phyloP scores from a whole-genome alignment of 495 filamentous ascomycete species.

The Tuber microsphaerosporum region DNA sequence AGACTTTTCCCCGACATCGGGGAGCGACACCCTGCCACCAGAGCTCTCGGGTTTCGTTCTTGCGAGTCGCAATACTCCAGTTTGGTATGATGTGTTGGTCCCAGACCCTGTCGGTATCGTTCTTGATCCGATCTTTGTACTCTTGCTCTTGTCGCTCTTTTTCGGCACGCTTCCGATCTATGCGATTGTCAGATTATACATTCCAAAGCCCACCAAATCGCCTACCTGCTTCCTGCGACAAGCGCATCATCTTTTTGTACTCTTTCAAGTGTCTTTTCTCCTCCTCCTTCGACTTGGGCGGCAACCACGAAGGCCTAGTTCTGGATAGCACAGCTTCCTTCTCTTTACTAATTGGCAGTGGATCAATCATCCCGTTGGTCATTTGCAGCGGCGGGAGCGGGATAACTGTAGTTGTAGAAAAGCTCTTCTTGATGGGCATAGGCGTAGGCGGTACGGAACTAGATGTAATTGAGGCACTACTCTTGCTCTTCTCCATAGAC shows the following conservation, averaged over 20 bases:
- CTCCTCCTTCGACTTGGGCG: slow-evolving; percentile 86
- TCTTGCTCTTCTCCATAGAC: slow-evolving; percentile 50
- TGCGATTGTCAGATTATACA: slow-evolving; percentile 16
- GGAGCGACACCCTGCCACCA: slow-evolving; percentile 92
- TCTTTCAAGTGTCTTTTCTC: slow-evolving; percentile 85
- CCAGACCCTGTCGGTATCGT: slow-evolving; percentile 72
- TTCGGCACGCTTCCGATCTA: slow-evolving; percentile 50
- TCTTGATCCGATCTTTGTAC: slow-evolving; percentile 54
- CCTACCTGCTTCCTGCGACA: slow-evolving; percentile 62
- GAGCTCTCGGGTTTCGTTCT: slow-evolving; percentile 71
- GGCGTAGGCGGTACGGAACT: slow-evolving; percentile 43
- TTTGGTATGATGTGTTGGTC: slow-evolving; percentile 78
- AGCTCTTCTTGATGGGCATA: slow-evolving; percentile 38
- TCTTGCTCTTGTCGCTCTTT: slow-evolving; percentile 48
- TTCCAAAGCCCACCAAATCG: neutral
- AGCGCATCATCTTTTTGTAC: slow-evolving; percentile 88
- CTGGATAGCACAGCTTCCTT: slow-evolving; percentile 87
- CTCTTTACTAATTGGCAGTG: slow-evolving; percentile 88
- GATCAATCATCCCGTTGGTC: slow-evolving; percentile 92
- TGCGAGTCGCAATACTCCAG: slow-evolving; percentile 68
- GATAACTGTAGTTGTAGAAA: slow-evolving; percentile 49
- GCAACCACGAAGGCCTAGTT: slow-evolving; percentile 89
- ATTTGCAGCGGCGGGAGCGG: slow-evolving; percentile 77
- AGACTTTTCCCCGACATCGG: slow-evolving; percentile 71
- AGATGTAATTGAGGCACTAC: slow-evolving; percentile 12